Evolutionary conservation across 768 basidiomycete genomes (phyloP).

Genomic region (Kockovaella imperatae): DNA sequence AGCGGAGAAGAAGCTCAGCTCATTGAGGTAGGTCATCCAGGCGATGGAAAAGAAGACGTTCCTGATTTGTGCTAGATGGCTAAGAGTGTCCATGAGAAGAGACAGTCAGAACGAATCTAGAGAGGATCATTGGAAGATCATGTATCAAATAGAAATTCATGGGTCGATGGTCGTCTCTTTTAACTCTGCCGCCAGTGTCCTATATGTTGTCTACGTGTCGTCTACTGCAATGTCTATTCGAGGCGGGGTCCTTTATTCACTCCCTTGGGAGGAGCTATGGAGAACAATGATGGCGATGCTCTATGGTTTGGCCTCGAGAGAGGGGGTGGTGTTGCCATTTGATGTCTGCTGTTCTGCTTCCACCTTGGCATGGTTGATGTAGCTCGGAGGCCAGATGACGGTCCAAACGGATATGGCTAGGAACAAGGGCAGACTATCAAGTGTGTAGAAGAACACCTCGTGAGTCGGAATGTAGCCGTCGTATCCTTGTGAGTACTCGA

Average conservation of each 20-base stretch:
- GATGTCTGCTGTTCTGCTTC: no score
- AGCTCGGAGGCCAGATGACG: constrained; percentile 64
- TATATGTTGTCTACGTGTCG: no score
- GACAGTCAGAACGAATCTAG: constrained; percentile 52
- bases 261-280: no score
- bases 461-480: constrained; percentile 53
- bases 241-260: no score
- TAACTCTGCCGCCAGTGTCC: no score
- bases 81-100: neutral
- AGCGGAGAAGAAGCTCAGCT: constrained; percentile 39
- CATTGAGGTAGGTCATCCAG: constrained; percentile 20
- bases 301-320: no score
- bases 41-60: neutral
- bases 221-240: no score
- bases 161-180: no score
- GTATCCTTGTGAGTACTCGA: constrained; percentile 61
- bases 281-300: no score
- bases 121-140: constrained; percentile 59
- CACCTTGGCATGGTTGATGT: no score
- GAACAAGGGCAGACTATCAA: constrained; percentile 62
- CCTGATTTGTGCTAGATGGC: neutral
- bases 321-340: no score
- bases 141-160: constrained; percentile 68
- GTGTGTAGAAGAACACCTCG: constrained; percentile 59
- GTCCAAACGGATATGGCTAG: constrained; percentile 56